phyloP scores from a whole-genome alignment of 495 filamentous ascomycete genomes.

The Rostrohypoxylon terebratum region DNA sequence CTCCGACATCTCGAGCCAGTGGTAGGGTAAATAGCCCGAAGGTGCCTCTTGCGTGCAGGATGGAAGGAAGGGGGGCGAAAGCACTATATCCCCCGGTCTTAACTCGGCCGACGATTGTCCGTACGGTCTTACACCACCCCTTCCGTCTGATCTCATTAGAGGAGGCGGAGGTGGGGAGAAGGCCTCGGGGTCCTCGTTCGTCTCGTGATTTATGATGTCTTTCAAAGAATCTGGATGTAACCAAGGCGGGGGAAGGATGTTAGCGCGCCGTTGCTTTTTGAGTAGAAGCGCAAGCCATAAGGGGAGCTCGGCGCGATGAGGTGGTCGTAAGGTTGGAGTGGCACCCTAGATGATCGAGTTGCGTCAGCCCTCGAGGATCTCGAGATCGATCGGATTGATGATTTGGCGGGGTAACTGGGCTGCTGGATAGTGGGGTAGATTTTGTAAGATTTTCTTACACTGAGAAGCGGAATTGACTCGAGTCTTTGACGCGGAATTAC shows the following conservation, averaged over 20 bases:
- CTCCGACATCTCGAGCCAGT: slow-evolving; percentile 91
- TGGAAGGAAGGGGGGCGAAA: slow-evolving; percentile 71
- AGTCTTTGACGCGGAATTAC: slow-evolving; percentile 91
- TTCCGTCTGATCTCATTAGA: slow-evolving; percentile 61
- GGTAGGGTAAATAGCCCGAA: slow-evolving; percentile 81
- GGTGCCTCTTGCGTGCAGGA: slow-evolving; percentile 69
- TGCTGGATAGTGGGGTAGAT: slow-evolving; percentile 32
- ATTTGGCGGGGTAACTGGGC: slow-evolving; percentile 46
- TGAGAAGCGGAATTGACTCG: slow-evolving; percentile 83
- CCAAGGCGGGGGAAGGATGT: slow-evolving; percentile 93
- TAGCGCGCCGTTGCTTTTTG: slow-evolving; percentile 93
- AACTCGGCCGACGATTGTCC: slow-evolving; percentile 37
- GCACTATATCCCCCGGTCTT: slow-evolving; percentile 44
- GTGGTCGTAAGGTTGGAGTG: slow-evolving; percentile 79
- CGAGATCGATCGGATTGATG: slow-evolving; percentile 9
- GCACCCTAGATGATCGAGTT: slow-evolving; percentile 70
- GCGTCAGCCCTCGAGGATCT: slow-evolving; percentile 23
- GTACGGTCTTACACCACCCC: slow-evolving; percentile 50
- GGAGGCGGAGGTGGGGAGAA: slow-evolving; percentile 82
- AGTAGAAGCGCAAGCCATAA: slow-evolving; percentile 98
- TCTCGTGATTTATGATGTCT: slow-evolving; percentile 83
- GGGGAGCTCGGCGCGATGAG: slow-evolving; percentile 81
- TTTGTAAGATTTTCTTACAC: slow-evolving; percentile 65
- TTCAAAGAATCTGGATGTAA: slow-evolving; percentile 77
- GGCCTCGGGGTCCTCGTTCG: slow-evolving; percentile 67